Percentiles rank a stretch among this genome's conserved stretches.
Evolutionary conservation across 441 rosid genomes (phyloP).

Genomic region (Populus hybrid): DNA sequence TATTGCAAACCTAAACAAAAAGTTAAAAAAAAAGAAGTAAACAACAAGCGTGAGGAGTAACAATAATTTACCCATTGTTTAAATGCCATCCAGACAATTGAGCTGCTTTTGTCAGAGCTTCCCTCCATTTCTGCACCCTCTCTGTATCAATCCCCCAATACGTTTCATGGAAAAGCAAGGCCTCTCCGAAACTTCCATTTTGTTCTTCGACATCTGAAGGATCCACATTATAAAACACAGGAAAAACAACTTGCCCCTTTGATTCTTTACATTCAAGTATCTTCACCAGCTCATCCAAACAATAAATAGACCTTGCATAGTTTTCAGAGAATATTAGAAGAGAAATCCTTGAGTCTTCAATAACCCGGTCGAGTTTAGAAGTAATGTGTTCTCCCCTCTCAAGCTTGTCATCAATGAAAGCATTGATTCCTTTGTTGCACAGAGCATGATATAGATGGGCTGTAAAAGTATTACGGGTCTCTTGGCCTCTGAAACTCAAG

Average conservation of each 20-base stretch:
- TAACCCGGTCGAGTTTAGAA: too few relatives aligned
- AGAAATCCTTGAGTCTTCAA: too few relatives aligned
- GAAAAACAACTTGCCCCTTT: conserved; percentile 15
- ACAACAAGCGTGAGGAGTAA: too few relatives aligned
- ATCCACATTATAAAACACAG: conserved; percentile 32
- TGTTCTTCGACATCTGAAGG: conserved; percentile 6
- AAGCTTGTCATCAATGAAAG: neutral
- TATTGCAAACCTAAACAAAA: too few relatives aligned
- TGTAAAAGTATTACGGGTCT: conserved; percentile 2
- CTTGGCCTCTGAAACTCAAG: conserved; percentile 8
- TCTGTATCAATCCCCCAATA: neutral
- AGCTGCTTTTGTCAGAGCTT: neutral
- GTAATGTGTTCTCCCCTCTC: too few relatives aligned
- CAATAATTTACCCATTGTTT: neutral
- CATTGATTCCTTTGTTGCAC: neutral
- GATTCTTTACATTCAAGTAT: conserved; percentile 14
- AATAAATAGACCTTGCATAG: conserved; percentile 26
- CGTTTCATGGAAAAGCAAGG: neutral
- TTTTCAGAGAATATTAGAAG: too few relatives aligned
- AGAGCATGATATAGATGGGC: neutral
- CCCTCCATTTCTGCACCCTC: neutral
- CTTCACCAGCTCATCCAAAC: neutral
- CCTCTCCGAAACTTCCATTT: neutral
- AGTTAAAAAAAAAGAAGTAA: too few relatives aligned
- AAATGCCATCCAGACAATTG: neutral